Evolutionary conservation across 2,329 filamentous ascomycete genomes (phyloP), one percentile per base, ranked within the genome.

Genomic region (Pseudopyricularia javanii): DNA sequence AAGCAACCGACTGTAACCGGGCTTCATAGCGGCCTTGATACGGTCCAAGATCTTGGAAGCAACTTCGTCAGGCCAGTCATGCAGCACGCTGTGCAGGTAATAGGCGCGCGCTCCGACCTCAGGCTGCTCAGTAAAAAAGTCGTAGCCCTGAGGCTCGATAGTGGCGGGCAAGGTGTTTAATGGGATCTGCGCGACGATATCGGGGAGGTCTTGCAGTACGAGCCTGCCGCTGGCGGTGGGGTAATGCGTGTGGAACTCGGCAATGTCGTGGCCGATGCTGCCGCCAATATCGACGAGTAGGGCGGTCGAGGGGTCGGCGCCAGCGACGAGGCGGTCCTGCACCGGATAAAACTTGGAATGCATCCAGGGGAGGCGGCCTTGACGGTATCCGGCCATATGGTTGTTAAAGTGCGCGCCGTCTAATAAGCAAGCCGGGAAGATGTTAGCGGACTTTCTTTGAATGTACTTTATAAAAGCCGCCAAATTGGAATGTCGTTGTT

Each of bases 121-220:
- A 17, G 45, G 26, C 45, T 47, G 45, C 45, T 26, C 22, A 3
- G 45, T 47, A 14, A 30, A 7, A 6, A 47, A 47, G 45, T 47
- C 45, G 45, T 47, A 17, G 22, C 22, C 14, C 45, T n/a, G n/a
- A 22, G 26, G 15, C 24, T 17, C 26, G 3, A 30, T 14, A 22
- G 11, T 14, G 17, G 45, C 22, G 8, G 45, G 22, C 3, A 47
- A 22, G 8, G 7, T 14, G 12, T 22, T 22, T 3, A 22, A 22
- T 24, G n/a, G 1, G 45, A 26, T 30, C 9, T 30, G 17, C 9
- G 7, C 24, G 2, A 47, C 24, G 17, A 47, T 22, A 3, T 64
- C 59, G 0, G 69, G 65, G 6, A 73, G 62, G 55, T 79, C 76
- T 56, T 80, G 74, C 0, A 79, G 61, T 1, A 79, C 59, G 2